phyloP scores from a whole-genome alignment of 176 grass and related monocot genomes.

The Aechmea fasciata region DNA sequence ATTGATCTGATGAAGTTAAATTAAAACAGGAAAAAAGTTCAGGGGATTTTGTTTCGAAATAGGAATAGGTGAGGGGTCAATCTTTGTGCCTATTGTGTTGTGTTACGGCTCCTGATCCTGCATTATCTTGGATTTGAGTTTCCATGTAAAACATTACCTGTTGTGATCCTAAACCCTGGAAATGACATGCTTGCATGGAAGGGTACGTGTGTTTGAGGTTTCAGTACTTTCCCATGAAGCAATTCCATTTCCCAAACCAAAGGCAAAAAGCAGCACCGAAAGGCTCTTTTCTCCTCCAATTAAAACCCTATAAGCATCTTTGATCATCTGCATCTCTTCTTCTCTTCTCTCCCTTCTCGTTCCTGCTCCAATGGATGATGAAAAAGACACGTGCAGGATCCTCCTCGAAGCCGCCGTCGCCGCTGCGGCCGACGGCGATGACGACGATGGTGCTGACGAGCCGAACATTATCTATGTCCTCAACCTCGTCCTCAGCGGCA shows the following conservation, averaged over 20 bases:
- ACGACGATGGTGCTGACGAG: conserved; percentile 26
- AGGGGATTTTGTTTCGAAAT: too few species aligned
- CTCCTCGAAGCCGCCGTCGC: conserved; percentile 30
- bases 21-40: too few species aligned
- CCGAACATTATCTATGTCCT: conserved; percentile 50
- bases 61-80: too few species aligned
- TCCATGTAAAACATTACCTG: too few species aligned
- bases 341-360: not conserved
- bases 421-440: not conserved
- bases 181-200: too few species aligned
- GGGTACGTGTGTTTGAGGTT: not conserved
- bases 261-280: conserved; percentile 17
- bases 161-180: too few species aligned
- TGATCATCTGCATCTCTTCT: not conserved
- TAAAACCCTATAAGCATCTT: not conserved
- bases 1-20: too few species aligned
- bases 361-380: conserved; percentile 25
- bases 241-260: conserved; percentile 24
- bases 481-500: conserved; percentile 72
- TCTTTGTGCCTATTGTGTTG: too few species aligned
- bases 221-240: conserved; percentile 14
- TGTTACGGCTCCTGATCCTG: too few species aligned
- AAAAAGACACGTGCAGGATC: conserved; percentile 54
- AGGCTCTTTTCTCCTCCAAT: conserved; percentile 13
- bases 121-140: too few species aligned